Evolutionary conservation across 2,329 filamentous ascomycete genomes (phyloP).

Genomic region (Diaporthe sp.): DNA sequence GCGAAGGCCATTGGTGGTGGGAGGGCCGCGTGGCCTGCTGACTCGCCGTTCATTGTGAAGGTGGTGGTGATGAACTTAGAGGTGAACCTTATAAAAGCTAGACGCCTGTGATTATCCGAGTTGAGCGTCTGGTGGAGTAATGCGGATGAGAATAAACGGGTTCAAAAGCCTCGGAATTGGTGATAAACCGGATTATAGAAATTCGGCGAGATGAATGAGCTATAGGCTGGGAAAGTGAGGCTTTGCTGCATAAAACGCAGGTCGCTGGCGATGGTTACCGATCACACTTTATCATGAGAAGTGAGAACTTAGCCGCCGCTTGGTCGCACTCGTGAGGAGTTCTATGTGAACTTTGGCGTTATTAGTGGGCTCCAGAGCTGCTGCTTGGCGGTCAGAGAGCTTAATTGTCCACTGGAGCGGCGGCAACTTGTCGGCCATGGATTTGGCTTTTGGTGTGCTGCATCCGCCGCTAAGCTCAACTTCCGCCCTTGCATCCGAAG

Average conservation of each 20-base stretch:
- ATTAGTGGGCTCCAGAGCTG: background rate
- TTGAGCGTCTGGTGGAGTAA: background rate
- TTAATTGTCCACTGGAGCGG: background rate
- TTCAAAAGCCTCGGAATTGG: background rate
- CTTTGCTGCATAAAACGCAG: background rate
- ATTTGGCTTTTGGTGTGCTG: background rate
- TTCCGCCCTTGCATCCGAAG: constrained; percentile 39
- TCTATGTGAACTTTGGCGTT: background rate
- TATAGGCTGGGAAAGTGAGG: background rate
- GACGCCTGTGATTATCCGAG: background rate
- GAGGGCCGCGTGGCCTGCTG: constrained; percentile 34
- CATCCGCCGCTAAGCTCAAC: constrained; percentile 24
- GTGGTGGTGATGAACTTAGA: background rate
- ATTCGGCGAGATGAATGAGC: background rate
- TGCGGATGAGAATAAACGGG: no score
- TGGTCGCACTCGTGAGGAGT: background rate
- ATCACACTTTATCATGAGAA: constrained; percentile 17
- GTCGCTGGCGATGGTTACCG: background rate
- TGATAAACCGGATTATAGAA: background rate
- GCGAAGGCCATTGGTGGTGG: constrained; percentile 43
- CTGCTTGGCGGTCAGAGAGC: background rate
- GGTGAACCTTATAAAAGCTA: background rate
- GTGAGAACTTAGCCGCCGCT: background rate
- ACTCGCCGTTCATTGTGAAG: constrained; percentile 19
- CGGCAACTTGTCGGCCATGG: constrained; percentile 1